These are phyloP conservation scores for Hypoxylon sp. DNA, from an alignment of 2,329 filamentous ascomycete species.

Conservation along the genomic window DNA sequence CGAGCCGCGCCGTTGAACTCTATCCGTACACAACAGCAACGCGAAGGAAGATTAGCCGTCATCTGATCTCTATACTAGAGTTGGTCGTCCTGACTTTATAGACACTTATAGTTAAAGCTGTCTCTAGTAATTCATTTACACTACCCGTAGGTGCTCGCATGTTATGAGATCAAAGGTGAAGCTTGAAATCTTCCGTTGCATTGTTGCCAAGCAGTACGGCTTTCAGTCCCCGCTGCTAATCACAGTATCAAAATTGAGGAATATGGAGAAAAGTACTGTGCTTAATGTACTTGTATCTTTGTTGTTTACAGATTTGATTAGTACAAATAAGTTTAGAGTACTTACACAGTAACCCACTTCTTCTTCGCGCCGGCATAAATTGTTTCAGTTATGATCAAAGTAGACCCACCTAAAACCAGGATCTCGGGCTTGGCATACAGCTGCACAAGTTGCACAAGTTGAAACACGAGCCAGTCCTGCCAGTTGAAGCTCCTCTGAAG, in stretches of 20 bases:
- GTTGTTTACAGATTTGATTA: neutral
- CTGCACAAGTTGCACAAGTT: conserved; percentile 32
- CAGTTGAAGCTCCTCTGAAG: conserved; percentile 15
- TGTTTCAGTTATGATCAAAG: conserved; percentile 45
- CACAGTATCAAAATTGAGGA: neutral
- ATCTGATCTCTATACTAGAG: neutral
- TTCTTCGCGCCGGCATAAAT: conserved; percentile 34
- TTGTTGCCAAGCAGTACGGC: conserved; percentile 1
- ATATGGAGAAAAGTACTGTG: neutral
- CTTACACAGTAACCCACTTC: neutral
- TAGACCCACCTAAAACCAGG: conserved; percentile 37
- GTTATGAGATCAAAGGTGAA: neutral
- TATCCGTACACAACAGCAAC: conserved; percentile 5
- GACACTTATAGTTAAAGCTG: neutral
- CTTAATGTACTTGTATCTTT: conserved; percentile 2
- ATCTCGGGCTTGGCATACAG: conserved; percentile 40
- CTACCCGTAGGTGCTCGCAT: neutral
- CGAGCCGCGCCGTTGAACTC: conserved; percentile 16
- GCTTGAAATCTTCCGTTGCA: conserved; percentile 3
- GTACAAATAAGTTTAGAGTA: conserved; percentile 2
- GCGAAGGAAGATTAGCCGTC: conserved; percentile 4
- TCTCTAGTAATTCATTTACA: neutral
- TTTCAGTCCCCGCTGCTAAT: conserved; percentile 6
- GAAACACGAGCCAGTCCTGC: conserved; percentile 34
- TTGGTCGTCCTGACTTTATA: neutral